Percentiles rank a stretch among this genome's conserved stretches.
Evolutionary conservation across 2,329 filamentous ascomycete genomes (phyloP).

Genomic region (Pseudogymnoascus sp.): DNA sequence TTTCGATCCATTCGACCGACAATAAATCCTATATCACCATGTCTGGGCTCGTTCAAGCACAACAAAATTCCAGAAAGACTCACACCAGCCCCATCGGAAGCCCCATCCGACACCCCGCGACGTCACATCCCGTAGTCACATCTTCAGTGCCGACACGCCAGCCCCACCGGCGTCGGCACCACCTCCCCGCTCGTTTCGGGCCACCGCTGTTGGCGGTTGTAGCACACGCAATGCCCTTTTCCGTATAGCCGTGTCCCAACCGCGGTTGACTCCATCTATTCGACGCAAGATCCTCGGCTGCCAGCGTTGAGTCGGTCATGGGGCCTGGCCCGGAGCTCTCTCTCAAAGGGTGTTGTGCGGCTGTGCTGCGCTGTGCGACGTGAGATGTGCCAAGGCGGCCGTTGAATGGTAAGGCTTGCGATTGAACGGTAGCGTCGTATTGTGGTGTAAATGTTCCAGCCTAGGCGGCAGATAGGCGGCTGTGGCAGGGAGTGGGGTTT

Average conservation of each 20-base stretch:
- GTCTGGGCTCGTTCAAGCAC: too few species aligned
- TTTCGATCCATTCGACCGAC: background rate
- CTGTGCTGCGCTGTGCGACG: background rate
- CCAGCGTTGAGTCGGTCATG: background rate
- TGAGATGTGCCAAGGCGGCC: background rate
- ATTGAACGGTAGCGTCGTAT: background rate
- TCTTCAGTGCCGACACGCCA: background rate
- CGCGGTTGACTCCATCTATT: background rate
- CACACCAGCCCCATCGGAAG: background rate
- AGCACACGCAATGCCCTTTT: background rate
- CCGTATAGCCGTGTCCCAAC: background rate
- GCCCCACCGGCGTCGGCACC: background rate
- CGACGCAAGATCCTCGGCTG: background rate
- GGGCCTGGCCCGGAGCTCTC: background rate
- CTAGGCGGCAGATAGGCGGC: background rate
- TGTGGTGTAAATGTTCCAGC: background rate
- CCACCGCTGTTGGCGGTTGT: background rate
- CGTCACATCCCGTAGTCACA: background rate
- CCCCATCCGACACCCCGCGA: background rate
- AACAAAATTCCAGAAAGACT: background rate
- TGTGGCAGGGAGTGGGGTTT: background rate
- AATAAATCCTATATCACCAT: background rate
- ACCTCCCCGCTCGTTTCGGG: background rate
- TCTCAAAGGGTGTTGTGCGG: background rate
- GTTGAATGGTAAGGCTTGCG: background rate